These are phyloP conservation scores for Danielia oregonensis DNA, from an alignment of 805 yeast genomes.

Conservation along the genomic window DNA sequence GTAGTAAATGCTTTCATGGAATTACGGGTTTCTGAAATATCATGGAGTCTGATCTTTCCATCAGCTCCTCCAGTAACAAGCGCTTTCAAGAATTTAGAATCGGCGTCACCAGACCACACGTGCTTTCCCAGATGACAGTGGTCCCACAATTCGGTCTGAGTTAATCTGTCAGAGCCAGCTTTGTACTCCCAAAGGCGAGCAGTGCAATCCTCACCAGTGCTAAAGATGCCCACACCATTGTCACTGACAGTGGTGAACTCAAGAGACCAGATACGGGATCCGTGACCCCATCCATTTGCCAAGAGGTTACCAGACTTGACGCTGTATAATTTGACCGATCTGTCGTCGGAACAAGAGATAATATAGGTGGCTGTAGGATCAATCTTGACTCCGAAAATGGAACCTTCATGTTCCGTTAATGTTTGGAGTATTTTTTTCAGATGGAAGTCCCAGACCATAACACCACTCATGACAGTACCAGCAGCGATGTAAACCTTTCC, in stretches of 20 bases:
- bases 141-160: slow-evolving; percentile 46
- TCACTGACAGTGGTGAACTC: slow-evolving; percentile 46
- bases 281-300: slow-evolving; percentile 94
- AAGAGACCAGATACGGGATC: slow-evolving; percentile 88
- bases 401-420: slow-evolving; percentile 81
- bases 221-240: slow-evolving; percentile 42
- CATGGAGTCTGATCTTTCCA: slow-evolving; percentile 70
- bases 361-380: slow-evolving; percentile 53
- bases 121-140: slow-evolving; percentile 80
- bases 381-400: slow-evolving; percentile 76
- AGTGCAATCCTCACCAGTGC: slow-evolving; percentile 82
- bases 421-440: slow-evolving; percentile 44
- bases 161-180: slow-evolving; percentile 24
- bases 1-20: background rate
- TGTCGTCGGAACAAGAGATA: slow-evolving; percentile 88
- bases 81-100: slow-evolving; percentile 35
- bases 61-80: slow-evolving; percentile 93
- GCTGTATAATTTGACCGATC: slow-evolving; percentile 80
- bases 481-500: slow-evolving; percentile 62
- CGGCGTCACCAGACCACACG: slow-evolving; percentile 75
- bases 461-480: slow-evolving; percentile 92
- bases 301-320: slow-evolving; percentile 51
- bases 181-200: slow-evolving; percentile 69
- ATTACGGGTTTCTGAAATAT: slow-evolving; percentile 16
- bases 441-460: slow-evolving; percentile 68